Percentiles rank a stretch among this genome's conserved stretches.
Evolutionary conservation across 2,329 filamentous ascomycete species (phyloP).

Genomic region (Colletotrichum cuscutae): DNA sequence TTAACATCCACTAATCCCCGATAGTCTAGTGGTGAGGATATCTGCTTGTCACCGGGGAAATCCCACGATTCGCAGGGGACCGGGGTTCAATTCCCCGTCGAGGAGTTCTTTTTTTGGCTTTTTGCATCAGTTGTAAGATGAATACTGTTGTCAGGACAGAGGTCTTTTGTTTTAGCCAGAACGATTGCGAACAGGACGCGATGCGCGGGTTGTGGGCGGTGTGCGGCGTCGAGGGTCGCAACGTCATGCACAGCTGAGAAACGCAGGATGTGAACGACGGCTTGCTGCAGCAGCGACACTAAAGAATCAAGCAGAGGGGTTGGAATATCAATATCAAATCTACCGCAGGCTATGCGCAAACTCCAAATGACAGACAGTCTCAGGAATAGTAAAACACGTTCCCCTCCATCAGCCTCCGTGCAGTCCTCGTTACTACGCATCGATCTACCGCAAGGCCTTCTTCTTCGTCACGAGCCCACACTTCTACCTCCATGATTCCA

Average conservation of each 20-base stretch:
- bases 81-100: conserved; percentile 36
- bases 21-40: conserved; percentile 37
- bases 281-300: neutral
- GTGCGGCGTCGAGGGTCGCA: no score
- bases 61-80: conserved; percentile 24
- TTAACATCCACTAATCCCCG: conserved; percentile 15
- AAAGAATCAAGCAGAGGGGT: no score
- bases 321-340: neutral
- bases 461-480: conserved; percentile 33
- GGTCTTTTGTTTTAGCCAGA: neutral
- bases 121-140: neutral
- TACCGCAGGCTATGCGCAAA: conserved; percentile 1
- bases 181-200: neutral
- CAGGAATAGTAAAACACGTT: conserved; percentile 41
- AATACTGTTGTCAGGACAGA: no score
- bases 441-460: conserved; percentile 38
- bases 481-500: conserved; percentile 42
- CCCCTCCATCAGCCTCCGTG: conserved; percentile 45
- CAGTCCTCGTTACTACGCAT: conserved; percentile 44
- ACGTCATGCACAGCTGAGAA: no score
- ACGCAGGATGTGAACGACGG: no score
- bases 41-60: conserved; percentile 20
- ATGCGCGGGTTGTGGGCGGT: no score
- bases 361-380: neutral
- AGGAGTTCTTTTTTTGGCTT: conserved; percentile 23